Base-by-base conservation (phyloP, 805 yeast genomes). In the Zygosaccharomyces pseudorouxii region DNA sequence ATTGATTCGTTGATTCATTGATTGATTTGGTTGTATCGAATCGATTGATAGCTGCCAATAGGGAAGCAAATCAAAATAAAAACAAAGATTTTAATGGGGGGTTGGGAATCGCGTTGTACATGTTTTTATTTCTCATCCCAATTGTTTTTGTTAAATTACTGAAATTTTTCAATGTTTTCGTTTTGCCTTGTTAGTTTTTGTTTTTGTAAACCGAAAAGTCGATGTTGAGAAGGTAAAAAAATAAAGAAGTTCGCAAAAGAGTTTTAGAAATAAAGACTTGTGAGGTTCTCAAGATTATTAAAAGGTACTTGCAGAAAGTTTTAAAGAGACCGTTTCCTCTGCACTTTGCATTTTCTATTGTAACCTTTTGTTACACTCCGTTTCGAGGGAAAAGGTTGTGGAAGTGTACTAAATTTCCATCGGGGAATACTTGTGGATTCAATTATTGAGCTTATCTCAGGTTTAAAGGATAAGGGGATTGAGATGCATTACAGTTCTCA, bases 401-500 rank as follows among this genome's bases (percentile, higher is more conserved):
- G 36, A 41, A 41, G 44, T 41, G 22, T 33, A 33, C 19, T 18
- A 29, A 22, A 22, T 41, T 41, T 41, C 16, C 36, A 41, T 18
- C 36, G 35, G 44, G 35, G 18, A 29, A 29, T 25, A 41, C 44
- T 39, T 25, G 31, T 29, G 33, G 36, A 33, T 33, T 41, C 28
- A 23, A 16, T 10, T 4, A 16, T 14, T 14, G 19, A 16, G 20
- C 14, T 6, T 14, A 33, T 6, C 37, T 33, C 7, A 14, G 37
- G 18, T 33, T 33, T 33, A 33, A 33, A 10, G 14, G 37, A 30
- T 35, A 33, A 31, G 11, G 28, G 30, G 37, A 20, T 29, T 38
- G 33, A 40, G 22, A 55, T 55, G 59, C 57, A 54, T 39, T 50
- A 51, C 22, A 35, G 46, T 31, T 50, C 59, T 3, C 53, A 46